phyloP scores from a whole-genome alignment of 768 basidiomycete genomes.

The Neoboletus brunneissimus region DNA sequence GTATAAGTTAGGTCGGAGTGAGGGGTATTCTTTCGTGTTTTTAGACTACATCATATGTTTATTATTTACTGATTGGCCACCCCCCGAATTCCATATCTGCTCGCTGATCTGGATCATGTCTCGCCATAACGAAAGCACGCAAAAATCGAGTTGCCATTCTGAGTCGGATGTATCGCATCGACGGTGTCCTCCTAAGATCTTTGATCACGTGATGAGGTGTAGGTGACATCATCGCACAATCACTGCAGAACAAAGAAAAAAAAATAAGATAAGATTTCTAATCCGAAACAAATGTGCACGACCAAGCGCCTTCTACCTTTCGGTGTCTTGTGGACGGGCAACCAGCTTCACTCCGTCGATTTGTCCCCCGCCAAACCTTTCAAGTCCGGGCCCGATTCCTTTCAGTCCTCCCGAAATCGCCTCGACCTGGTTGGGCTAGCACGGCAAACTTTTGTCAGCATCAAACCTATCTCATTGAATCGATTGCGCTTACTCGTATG shows the following conservation, averaged over 20 bases:
- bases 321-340: constrained; percentile 42
- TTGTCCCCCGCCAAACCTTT: constrained; percentile 38
- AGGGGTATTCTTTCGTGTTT: constrained; percentile 5
- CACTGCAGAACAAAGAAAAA: constrained; percentile 20
- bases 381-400: constrained; percentile 42
- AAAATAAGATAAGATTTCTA: constrained; percentile 27
- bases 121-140: constrained; percentile 30
- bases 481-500: constrained; percentile 25
- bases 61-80: constrained; percentile 31
- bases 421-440: constrained; percentile 44
- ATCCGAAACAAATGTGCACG: constrained; percentile 13
- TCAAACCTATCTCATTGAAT: background rate
- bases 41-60: constrained; percentile 17
- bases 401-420: constrained; percentile 41
- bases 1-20: constrained; percentile 9
- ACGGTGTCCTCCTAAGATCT: constrained; percentile 29
- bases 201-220: constrained; percentile 19
- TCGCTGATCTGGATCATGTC: constrained; percentile 28
- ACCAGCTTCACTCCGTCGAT: constrained; percentile 47
- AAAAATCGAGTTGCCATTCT: constrained; percentile 32
- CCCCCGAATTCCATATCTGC: constrained; percentile 30
- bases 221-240: constrained; percentile 18
- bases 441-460: background rate
- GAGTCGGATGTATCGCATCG: constrained; percentile 31
- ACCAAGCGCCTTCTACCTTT: constrained; percentile 31